A percentile compares a stretch with the other conserved stretches of the same genome.
Conservation (phyloP, 192 early-diverging fungal species). For the Paraglomus brasilianum region DNA sequence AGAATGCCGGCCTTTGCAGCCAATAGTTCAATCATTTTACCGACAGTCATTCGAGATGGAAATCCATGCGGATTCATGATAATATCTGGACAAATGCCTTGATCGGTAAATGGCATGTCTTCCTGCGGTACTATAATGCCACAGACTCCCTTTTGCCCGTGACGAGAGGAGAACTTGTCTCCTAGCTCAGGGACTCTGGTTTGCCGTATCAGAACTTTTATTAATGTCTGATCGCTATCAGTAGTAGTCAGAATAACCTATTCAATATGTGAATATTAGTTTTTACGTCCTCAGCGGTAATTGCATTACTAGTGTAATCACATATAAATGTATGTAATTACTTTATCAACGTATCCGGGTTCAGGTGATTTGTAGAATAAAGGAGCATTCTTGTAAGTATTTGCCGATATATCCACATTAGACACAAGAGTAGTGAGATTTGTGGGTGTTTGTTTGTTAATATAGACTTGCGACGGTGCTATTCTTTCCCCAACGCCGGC, state of each 20-base stretch:
- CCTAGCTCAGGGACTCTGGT: constrained; percentile 94
- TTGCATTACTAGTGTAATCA: too few species aligned
- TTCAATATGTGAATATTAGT: too few species aligned
- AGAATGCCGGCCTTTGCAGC: constrained; percentile 95
- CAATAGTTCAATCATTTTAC: constrained; percentile 98
- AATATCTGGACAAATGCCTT: constrained; percentile 89
- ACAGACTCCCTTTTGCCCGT: constrained; percentile 97
- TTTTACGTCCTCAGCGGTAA: too few species aligned
- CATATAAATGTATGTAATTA: constrained; percentile 43
- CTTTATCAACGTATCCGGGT: constrained; percentile 89
- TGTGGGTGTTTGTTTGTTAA: constrained; percentile 88
- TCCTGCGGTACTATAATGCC: constrained; percentile 97
- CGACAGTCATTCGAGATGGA: constrained; percentile 98
- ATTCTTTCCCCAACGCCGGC: constrained; percentile 79
- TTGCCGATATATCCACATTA: constrained; percentile 49
- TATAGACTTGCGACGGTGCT: constrained; percentile 64
- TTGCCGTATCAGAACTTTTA: constrained; percentile 89
- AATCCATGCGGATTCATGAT: constrained; percentile 99
- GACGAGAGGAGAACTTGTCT: constrained; percentile 97
- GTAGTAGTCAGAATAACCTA: constrained; percentile 71
- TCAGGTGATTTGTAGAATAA: constrained; percentile 88
- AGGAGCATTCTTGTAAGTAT: constrained; percentile 64
- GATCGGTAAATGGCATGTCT: constrained; percentile 95
- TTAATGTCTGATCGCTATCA: constrained; percentile 86
- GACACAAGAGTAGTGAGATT: constrained; percentile 58